A percentile compares a stretch with the other conserved stretches of the same genome.
phyloP scores from a whole-genome alignment of 345 rosid genomes.

The Rhizophora mangle region DNA sequence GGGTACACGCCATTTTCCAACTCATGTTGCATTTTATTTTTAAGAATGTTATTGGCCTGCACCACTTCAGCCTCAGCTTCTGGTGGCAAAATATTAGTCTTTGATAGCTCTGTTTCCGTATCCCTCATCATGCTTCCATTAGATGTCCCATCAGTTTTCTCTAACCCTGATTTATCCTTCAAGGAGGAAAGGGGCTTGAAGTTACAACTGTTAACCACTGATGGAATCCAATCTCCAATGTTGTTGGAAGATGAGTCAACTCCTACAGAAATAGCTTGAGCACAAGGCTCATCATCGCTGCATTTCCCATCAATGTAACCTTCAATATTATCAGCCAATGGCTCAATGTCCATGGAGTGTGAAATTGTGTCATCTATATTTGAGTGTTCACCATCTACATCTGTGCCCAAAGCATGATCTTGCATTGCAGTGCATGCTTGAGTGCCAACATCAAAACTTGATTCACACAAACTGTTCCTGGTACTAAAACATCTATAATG shows the following conservation, averaged over 20 bases:
- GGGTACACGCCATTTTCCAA: slow-evolving; percentile 9
- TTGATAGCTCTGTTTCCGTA: slow-evolving; percentile 18
- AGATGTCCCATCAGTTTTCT: slow-evolving; percentile 20
- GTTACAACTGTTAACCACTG: slow-evolving; percentile 16
- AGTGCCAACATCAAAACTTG: slow-evolving; percentile 12
- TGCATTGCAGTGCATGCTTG: slow-evolving; percentile 8
- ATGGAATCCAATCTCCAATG: slow-evolving; percentile 23
- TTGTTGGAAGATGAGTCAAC: slow-evolving; percentile 14
- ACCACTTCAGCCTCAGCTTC: slow-evolving; percentile 29
- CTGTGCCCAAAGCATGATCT: slow-evolving; percentile 9
- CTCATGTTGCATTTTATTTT: slow-evolving; percentile 19
- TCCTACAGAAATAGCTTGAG: slow-evolving; percentile 28
- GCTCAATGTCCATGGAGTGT: slow-evolving; percentile 8
- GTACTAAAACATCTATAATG: slow-evolving; percentile 15
- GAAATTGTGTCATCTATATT: slow-evolving; percentile 9
- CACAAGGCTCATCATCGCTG: slow-evolving; percentile 19
- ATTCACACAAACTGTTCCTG: slow-evolving; percentile 17
- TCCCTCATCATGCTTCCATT: slow-evolving; percentile 21
- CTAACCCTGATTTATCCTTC: slow-evolving; percentile 24
- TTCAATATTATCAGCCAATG: slow-evolving; percentile 22
- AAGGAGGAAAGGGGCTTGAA: slow-evolving; percentile 10
- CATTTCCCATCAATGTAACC: slow-evolving; percentile 9
- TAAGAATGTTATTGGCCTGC: slow-evolving; percentile 15
- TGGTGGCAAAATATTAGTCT: slow-evolving; percentile 20
- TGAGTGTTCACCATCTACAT: slow-evolving; percentile 14